Percentiles rank a stretch among this genome's conserved stretches.
phyloP scores from a whole-genome alignment of 2,329 filamentous ascomycete genomes.

The Phialophora chinensis region DNA sequence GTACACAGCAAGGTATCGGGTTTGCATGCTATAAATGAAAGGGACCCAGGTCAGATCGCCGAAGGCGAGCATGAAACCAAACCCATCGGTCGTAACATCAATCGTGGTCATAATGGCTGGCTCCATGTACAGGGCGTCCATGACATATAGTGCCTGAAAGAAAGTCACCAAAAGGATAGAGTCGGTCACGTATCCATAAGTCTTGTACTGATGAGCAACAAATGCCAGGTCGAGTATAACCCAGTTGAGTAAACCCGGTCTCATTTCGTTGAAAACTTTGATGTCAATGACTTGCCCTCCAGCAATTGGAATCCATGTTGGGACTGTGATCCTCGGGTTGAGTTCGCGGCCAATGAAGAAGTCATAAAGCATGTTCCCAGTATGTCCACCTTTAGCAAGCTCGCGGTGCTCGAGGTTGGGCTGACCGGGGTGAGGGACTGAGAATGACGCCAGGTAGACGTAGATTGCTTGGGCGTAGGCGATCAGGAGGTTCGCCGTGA shows the following conservation, averaged over 20 bases:
- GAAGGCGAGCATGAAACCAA: slow-evolving; percentile 93
- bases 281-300: slow-evolving; percentile 78
- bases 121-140: slow-evolving; percentile 88
- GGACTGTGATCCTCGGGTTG: slow-evolving; percentile 75
- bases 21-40: slow-evolving; percentile 84
- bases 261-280: slow-evolving; percentile 86
- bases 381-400: slow-evolving; percentile 79
- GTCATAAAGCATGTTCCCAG: slow-evolving; percentile 87
- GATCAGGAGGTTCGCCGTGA: slow-evolving; percentile 82
- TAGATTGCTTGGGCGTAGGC: slow-evolving; percentile 74
- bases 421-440: slow-evolving; percentile 66
- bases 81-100: slow-evolving; percentile 90
- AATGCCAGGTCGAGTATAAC: slow-evolving; percentile 83
- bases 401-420: slow-evolving; percentile 75
- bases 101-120: slow-evolving; percentile 89
- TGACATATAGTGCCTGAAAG: slow-evolving; percentile 80
- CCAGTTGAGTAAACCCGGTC: slow-evolving; percentile 92
- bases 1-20: slow-evolving; percentile 81
- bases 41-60: slow-evolving; percentile 93
- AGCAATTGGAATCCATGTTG: slow-evolving; percentile 68
- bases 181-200: slow-evolving; percentile 81
- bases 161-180: slow-evolving; percentile 79
- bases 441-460: slow-evolving; percentile 82
- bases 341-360: slow-evolving; percentile 97
- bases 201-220: slow-evolving; percentile 85